Percentiles rank a stretch among this genome's conserved stretches.
Conservation (phyloP, 768 basidiomycete genomes). For the Astraeus odoratus region DNA sequence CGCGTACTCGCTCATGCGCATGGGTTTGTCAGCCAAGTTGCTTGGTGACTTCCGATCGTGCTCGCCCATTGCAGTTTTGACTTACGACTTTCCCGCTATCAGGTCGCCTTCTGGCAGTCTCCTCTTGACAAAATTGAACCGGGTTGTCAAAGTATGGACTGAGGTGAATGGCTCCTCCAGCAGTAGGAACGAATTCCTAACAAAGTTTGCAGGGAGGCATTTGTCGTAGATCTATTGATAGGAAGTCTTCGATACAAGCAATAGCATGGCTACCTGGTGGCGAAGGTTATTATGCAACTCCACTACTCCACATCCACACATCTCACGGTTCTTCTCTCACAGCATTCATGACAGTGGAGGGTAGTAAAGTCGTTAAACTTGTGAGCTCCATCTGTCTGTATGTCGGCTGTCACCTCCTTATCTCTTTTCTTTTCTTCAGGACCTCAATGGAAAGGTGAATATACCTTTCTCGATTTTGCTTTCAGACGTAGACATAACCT, state of each 20-base stretch:
- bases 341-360: conserved; percentile 73
- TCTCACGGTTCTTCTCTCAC: not conserved
- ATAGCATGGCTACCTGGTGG: conserved; percentile 65
- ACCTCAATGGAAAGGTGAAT: conserved; percentile 51
- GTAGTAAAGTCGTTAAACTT: conserved; percentile 51
- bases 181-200: not conserved
- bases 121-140: conserved; percentile 57
- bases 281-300: conserved; percentile 35
- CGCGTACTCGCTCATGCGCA: conserved; percentile 59
- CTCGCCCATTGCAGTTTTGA: not conserved
- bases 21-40: conserved; percentile 73
- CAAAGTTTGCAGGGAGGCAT: conserved; percentile 49
- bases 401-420: conserved; percentile 2
- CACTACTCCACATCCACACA: not conserved
- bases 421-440: conserved; percentile 29
- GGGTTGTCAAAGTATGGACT: conserved; percentile 68
- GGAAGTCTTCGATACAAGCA: conserved; percentile 48
- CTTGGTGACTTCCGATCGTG: conserved; percentile 41
- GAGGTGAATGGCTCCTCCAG: conserved; percentile 33
- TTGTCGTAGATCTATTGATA: conserved; percentile 58
- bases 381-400: conserved; percentile 28
- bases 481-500: not conserved
- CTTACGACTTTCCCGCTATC: conserved; percentile 1
- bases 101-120: conserved; percentile 61
- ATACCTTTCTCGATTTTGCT: not conserved